Evolutionary conservation across 75 land plant species (phyloP).

Genomic region (Isoetes taiwanensis): DNA sequence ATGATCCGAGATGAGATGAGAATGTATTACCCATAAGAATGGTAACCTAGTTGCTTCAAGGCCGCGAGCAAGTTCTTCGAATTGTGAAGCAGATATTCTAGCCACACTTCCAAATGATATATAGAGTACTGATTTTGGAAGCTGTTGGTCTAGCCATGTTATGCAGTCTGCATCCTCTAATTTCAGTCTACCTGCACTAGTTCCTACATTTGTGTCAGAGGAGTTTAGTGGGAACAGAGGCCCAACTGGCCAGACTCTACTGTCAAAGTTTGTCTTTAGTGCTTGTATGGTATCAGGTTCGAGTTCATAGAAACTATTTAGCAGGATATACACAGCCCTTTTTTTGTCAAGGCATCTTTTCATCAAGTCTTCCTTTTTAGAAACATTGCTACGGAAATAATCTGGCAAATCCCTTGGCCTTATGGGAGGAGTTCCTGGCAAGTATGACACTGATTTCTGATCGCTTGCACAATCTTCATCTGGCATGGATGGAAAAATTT

Average conservation of each 20-base stretch:
- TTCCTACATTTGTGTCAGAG: too few relatives aligned
- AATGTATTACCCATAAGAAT: too few relatives aligned
- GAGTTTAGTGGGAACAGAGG: slow-evolving; percentile 5
- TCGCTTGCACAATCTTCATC: not conserved
- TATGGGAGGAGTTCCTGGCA: not conserved
- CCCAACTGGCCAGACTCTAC: not conserved
- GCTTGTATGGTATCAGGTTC: not conserved
- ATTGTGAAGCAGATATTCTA: too few relatives aligned
- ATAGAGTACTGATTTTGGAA: too few relatives aligned
- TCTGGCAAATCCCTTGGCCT: not conserved
- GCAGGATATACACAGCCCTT: not conserved
- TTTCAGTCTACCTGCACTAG: too few relatives aligned
- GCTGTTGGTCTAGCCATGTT: too few relatives aligned
- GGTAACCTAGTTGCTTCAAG: too few relatives aligned
- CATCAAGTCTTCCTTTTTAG: not conserved
- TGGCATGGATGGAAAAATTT: not conserved
- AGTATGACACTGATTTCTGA: not conserved
- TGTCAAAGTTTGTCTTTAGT: not conserved
- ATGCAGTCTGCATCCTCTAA: too few relatives aligned
- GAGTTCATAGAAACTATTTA: not conserved
- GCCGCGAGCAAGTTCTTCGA: too few relatives aligned
- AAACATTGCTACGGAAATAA: not conserved
- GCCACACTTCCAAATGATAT: too few relatives aligned
- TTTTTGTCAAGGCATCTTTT: not conserved
- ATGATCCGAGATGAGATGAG: too few relatives aligned